Evolutionary conservation across 2,329 filamentous ascomycete species (phyloP), one percentile per base, ranked within the genome.

Genomic region (Aureobasidium subglaciale): DNA sequence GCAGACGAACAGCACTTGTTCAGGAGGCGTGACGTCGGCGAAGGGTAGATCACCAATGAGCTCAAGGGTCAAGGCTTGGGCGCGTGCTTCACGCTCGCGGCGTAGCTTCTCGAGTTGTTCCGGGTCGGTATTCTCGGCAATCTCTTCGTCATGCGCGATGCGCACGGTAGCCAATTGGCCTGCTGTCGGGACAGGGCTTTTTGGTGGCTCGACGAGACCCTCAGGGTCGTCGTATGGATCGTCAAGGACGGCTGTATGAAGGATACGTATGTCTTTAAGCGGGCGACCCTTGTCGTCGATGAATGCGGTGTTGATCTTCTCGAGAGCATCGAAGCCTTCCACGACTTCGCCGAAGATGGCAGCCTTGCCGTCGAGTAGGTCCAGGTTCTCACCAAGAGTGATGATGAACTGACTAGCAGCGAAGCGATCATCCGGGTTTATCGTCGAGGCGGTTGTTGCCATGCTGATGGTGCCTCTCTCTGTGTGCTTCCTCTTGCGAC

Each of bases 31-130:
- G 63, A 99, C 91, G 72, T 99, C 93, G 58, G 93, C 93, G 70
- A 96, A 99, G 4, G 93, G 93, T 57, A 99, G 76, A 69, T 99
- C 93, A 40, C 93, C 93, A 72, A 99, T 93, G 85, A 99, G 95
- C 74, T 99, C 93, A 45, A 99, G 79, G 1, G 92, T 97, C 65
- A 99, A 75, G 1, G 93, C 93, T 70, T 97, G 93, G 0, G 92
- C 92, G 59, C 91, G 84, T 5, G 93, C 93, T 70, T 99, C 93
- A 25, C 90, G 82, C 68, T 97, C 90, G 59, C 90, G 83, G 50
- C 92, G 84, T 46, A 86, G 74, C 70, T 84, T 88, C 69, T 97
- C 92, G 63, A 85, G 77, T 20, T 86, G 79, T 62, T 91, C 90
- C 61, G 91, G 87, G 62, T 95, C 90, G 56, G 86, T 84, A 56